Evolutionary conservation across 768 basidiomycete species (phyloP), one percentile per base, ranked within the genome.

Genomic region (Podaxis sp.): DNA sequence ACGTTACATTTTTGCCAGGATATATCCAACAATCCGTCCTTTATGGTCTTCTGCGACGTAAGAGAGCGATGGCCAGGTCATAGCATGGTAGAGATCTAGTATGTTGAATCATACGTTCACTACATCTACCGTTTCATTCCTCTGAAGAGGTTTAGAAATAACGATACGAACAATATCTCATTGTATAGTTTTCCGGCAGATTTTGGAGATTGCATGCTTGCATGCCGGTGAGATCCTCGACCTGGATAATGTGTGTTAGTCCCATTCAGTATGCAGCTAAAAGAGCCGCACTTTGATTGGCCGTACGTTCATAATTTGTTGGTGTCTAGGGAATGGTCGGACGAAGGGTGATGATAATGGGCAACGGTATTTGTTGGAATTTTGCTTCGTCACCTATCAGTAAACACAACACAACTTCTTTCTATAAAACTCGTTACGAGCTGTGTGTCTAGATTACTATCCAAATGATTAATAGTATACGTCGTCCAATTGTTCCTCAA

Each of bases 171-270:
- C 89, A 91, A 65, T 89, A 90, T 70, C 85, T 85, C 80, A 93
- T 88, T 1, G 89, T 90, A 70, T 95, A 95, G 74, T 95, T 94
- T 77, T 97, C 95, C 0, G 95, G 95, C 16, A 98, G 79, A 69
- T 97, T 97, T 74, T 95, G 89, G 61, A 96, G 77, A 74, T 97
- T 98, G 74, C 92, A 93, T 61, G 94, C 91, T 73, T 98, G 95
- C 95, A 98, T 98, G 18, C 92, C 93, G 67, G 85, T 76, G 60
- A 97, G 84, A 74, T 97, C 95, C 50, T 90, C 91, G 66, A 93
- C 82, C 93, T 95, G 61, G 9, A 53, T 21, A 28, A 16, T 52
- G 61, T 56, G 32, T 27, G 23, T 44, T 11, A 48, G 10, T 48
- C 47, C 47, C 21, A 25, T 9, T 48, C 21, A 13, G 4, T 10